Evolutionary conservation across 2,329 filamentous ascomycete genomes (phyloP).

Genomic region (Fusarium sp.): DNA sequence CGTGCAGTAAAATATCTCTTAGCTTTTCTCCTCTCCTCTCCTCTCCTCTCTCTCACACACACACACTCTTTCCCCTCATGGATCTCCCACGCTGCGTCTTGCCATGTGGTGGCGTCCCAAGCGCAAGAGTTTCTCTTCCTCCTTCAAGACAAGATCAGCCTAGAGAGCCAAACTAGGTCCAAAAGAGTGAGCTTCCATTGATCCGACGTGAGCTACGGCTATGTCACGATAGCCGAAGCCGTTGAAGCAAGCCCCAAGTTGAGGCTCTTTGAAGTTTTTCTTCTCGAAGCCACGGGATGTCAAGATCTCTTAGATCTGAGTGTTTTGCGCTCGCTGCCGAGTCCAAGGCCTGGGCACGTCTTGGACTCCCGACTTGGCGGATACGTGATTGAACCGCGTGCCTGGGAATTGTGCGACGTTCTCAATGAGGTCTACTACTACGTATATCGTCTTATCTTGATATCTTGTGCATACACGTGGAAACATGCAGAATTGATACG

Average conservation of each 20-base stretch:
- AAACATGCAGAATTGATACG: conserved; percentile 17
- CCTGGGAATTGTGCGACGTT: conserved; percentile 14
- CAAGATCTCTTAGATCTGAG: not conserved
- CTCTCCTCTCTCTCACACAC: not conserved
- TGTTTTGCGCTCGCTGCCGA: not conserved
- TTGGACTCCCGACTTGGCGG: conserved; percentile 21
- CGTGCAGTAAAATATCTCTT: too few relatives aligned
- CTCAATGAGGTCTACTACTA: not conserved
- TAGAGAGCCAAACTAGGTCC: conserved; percentile 34
- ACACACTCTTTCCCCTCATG: conserved; percentile 19
- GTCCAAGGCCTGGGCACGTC: conserved; percentile 6
- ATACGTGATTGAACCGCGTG: conserved; percentile 20
- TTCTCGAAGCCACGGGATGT: conserved; percentile 16
- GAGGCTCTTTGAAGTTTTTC: conserved; percentile 24
- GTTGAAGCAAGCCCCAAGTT: conserved; percentile 38
- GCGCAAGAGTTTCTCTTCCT: conserved; percentile 3
- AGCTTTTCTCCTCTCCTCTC: not conserved
- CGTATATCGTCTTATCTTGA: not conserved
- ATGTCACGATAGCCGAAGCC: conserved; percentile 47
- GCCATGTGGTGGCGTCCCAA: conserved; percentile 48
- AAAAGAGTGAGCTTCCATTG: conserved; percentile 45
- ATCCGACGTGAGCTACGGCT: conserved; percentile 44
- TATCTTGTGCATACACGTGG: conserved; percentile 17
- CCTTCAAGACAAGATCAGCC: conserved; percentile 12
- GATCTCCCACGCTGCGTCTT: conserved; percentile 29